Base-by-base conservation (phyloP, 371 early-diverging fungal genomes). In the Mucor irregularis region DNA sequence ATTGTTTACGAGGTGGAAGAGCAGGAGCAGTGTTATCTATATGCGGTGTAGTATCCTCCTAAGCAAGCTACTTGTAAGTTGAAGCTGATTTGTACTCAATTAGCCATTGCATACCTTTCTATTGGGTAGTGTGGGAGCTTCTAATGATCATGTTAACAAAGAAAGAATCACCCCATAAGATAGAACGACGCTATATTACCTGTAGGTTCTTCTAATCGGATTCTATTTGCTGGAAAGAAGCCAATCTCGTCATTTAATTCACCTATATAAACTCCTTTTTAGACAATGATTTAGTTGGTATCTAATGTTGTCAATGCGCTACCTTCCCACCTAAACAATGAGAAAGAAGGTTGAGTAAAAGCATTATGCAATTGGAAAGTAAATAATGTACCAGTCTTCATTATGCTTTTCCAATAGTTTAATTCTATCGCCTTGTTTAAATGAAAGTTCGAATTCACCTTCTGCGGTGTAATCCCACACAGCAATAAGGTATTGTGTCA, bases 201-300 rank as follows among this genome's bases (percentile, higher is more conserved):
- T 35, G 37, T 37, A n/a, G 53, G 10, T 10, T 34, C 37, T 38
- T 57, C 64, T 25, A 58, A 31, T 13, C 69, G 68, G 24, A 68
- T 71, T 65, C 79, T 61, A 53, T 78, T 78, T 34, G 73, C 79
- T 64, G 79, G 79, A 61, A 78, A 78, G 46, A 78, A 74, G 0
- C 79, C 79, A 61, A 78, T 78, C 31, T 69, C 65, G 25, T 73
- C 71, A 38, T 75, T 66, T 3, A 78, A 48, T 52, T 75, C 75
- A 14, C 79, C 79, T 78, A 47, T 17, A 2, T 44, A 4, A 16
- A 10, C 16, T 9, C 2, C n/a, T n/a, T n/a, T n/a, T n/a, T n/a
- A n/a, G n/a, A n/a, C n/a, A n/a, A n/a, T n/a, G n/a, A n/a, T n/a
- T n/a, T n/a, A n/a, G n/a, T n/a, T n/a, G n/a, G n/a, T 4, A 22